Evolutionary conservation across 768 basidiomycete genomes (phyloP), one percentile per base, ranked within the genome.

Genomic region (Paxillus rubicundulus): DNA sequence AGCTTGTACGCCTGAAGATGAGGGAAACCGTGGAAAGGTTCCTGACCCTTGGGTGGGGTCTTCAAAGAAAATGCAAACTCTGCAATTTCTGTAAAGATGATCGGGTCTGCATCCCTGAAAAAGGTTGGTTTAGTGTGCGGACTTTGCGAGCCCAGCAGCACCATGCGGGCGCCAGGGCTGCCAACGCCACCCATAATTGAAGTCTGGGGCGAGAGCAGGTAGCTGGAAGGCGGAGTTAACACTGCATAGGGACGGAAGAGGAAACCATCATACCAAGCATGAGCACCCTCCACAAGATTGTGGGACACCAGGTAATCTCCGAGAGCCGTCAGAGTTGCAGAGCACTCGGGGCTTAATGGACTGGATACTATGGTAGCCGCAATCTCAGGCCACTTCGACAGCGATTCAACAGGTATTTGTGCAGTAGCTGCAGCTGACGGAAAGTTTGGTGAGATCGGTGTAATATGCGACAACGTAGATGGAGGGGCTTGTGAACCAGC

Each of bases 1-100:
- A 98, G 77, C 49, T 89, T 84, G 73, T 92, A 97, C 2, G 91
- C 84, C 69, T 98, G 90, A 24, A 98, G 74, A 62, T 93, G 87
- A 9, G 90, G 82, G 17, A 98, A 70, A 1, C 95, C 96, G 45
- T 73, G 70, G 66, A 92, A 95, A 4, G 82, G 60, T 46, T 98
- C 96, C 63, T 94, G 92, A 12, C 94, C 91, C 71, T 97, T 97
- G 2, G 76, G 61, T 1, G 79, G 69, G 4, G 86, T 72, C n/a
- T 80, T 75, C 36, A 96, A 71, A 6, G 91, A 91, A 41, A 93
- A 64, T 0, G 92, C 95, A 67, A 92, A 98, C 72, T 99, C 97
- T 13, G 85, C 74, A 44, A 97, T 85, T 72, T 99, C 97, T 2
- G 93, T 86, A 58, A 97, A 81, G 53, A 95, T 82, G 45, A 93